Evolutionary conservation across 768 basidiomycete species (phyloP), one percentile per base, ranked within the genome.

Genomic region (Paxillus rubicundulus): DNA sequence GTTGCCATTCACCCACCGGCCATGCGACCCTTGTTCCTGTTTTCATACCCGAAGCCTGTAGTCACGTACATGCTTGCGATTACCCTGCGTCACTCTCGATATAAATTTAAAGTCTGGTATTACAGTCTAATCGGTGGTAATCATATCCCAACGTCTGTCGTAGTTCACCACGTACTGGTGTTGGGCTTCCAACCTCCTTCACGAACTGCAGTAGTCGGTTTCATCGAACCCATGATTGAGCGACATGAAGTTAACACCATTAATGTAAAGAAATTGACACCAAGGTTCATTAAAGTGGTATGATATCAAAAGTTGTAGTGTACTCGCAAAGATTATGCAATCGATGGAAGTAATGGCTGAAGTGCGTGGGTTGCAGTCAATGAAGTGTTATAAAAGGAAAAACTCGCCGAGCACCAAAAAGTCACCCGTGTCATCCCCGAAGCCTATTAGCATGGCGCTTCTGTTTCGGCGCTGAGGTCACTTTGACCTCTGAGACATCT

Each of bases 351-450:
- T 52, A 30, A 39, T 38, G 50, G 30, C 28, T 45, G 38, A 46
- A 42, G 12, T 41, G 39, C 24, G 38, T 47, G 33, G 24, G 20
- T 36, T 52, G 51, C 47, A 43, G 45, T 24, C 37, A 42, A 24
- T 51, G 54, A 36, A 47, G 39, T 27, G 14, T 41, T 24, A 47
- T 28, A n/a, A 51, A 39, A 50, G 12, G 37, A 33, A 13, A 52
- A 53, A 61, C 43, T 10, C 36, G 47, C 28, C 13, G 44, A 49
- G 40, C 9, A 36, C 32, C 16, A 12, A 37, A 40, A 28, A 30
- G 46, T 27, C 34, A 45, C 30, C 47, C 51, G 20, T 43, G 20
- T 62, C 47, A 70, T 55, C 68, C 66, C 45, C 69, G 70, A 28
- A 67, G 40, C 49, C 68, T 71, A 36, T 9, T 38, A 9, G 61